phyloP scores from a whole-genome alignment of 2,329 filamentous ascomycete genomes.

The Nigrospora sphaerica region DNA sequence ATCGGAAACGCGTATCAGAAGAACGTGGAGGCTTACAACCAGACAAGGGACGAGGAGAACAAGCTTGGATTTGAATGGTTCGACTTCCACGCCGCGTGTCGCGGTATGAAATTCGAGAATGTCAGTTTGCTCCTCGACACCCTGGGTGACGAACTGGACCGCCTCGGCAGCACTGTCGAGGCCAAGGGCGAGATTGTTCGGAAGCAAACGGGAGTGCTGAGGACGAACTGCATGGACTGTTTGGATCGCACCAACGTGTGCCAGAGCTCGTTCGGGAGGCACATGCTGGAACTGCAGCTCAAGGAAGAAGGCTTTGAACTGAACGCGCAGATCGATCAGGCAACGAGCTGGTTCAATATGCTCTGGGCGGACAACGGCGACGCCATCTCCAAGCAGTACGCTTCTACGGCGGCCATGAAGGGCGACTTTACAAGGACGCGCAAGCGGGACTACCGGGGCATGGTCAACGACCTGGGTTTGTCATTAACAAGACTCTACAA shows the following conservation, averaged over 20 bases:
- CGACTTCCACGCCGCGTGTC: slow-evolving; percentile 87
- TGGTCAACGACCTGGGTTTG: slow-evolving; percentile 82
- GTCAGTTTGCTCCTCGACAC: slow-evolving; percentile 71
- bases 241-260: slow-evolving; percentile 93
- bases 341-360: slow-evolving; percentile 89
- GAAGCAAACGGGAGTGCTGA: slow-evolving; percentile 67
- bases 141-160: slow-evolving; percentile 59
- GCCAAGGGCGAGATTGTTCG: slow-evolving; percentile 32
- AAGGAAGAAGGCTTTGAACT: slow-evolving; percentile 70
- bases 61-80: slow-evolving; percentile 84
- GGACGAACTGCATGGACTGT: slow-evolving; percentile 99
- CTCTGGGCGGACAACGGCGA: slow-evolving; percentile 98
- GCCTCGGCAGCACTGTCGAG: slow-evolving; percentile 64
- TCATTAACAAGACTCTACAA: slow-evolving; percentile 73
- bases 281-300: slow-evolving; percentile 74
- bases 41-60: slow-evolving; percentile 35
- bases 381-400: slow-evolving; percentile 91
- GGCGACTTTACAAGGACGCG: slow-evolving; percentile 91
- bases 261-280: slow-evolving; percentile 82
- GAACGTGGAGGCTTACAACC: slow-evolving; percentile 60
- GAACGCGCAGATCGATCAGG: slow-evolving; percentile 66
- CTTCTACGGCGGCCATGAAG: slow-evolving; percentile 90
- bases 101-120: slow-evolving; percentile 97
- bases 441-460: slow-evolving; percentile 85
- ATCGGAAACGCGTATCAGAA: slow-evolving; percentile 74